Base-by-base conservation (phyloP, 1,139 yeast genomes). In the Pneumocystis sp. region DNA sequence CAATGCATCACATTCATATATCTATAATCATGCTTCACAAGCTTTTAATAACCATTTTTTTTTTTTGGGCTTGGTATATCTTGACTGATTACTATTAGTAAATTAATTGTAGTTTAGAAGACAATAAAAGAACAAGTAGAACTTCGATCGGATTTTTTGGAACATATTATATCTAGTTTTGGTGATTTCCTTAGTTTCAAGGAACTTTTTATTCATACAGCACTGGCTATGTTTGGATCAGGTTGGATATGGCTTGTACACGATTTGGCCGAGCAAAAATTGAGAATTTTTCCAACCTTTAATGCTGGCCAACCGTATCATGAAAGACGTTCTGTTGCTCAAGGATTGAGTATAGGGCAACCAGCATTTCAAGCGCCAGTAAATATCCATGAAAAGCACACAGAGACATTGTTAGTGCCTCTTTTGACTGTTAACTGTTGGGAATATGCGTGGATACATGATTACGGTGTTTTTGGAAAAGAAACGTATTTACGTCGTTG, bases 211-310 rank as follows among this genome's bases (percentile, higher is more conserved):
- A 78, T 80, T 75, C 82, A 73, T 72, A 80, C 81, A 62, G 89
- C 89, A 0, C 83, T 83, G 69, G 74, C 81, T 2, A 70, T 81
- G 60, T 71, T 74, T 59, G 93, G 93, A 63, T 87, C 85, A 74
- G 98, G 98, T 15, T 93, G 96, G 95, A 82, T 90, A 2, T 93
- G 88, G 74, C 78, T 93, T 63, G 86, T 89, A 44, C 97, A 93
- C 76, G 81, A 81, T 64, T 25, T 50, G 3, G 81, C 82, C 50
- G 82, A 83, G 71, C 91, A 91, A 76, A 76, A 82, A 59, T 77
- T 93, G 64, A 82, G 81, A 67, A 80, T 90, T 42, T 73, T 87
- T 67, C 79, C 83, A 65, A 81, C 90, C 70, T 84, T 87, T 75
- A 77, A 89, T 73, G 93, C 95, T 69, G 98, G 98, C 63, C 84